Conservation (phyloP, 1,284 basidiomycete species). For the Neotropicomus parvogracilis region DNA sequence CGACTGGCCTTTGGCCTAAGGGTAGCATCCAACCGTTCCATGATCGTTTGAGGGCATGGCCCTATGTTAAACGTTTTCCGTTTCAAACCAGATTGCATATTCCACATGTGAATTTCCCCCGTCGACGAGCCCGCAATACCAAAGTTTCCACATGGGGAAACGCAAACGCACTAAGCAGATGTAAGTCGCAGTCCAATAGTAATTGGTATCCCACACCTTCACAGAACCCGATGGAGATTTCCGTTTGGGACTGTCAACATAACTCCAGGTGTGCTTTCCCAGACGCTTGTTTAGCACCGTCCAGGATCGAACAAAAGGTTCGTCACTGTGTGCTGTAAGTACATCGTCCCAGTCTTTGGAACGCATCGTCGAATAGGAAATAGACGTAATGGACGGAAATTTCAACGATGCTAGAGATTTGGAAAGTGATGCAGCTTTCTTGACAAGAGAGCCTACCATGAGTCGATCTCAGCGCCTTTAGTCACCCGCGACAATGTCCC, state of each 20-base stretch:
- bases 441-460: slow-evolving; percentile 69
- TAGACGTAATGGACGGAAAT: slow-evolving; percentile 70
- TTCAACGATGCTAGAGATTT: slow-evolving; percentile 80
- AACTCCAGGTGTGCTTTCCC: slow-evolving; percentile 68
- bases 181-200: not conserved
- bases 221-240: slow-evolving; percentile 55
- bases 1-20: slow-evolving; percentile 47
- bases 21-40: slow-evolving; percentile 39
- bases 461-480: not conserved
- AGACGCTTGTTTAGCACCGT: slow-evolving; percentile 78
- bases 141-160: slow-evolving; percentile 96
- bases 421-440: slow-evolving; percentile 79
- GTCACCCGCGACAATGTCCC: not conserved
- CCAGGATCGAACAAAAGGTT: slow-evolving; percentile 82
- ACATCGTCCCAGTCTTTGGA: slow-evolving; percentile 98
- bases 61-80: slow-evolving; percentile 75
- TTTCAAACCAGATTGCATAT: slow-evolving; percentile 91
- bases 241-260: slow-evolving; percentile 44
- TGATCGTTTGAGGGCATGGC: slow-evolving; percentile 52
- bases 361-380: slow-evolving; percentile 78
- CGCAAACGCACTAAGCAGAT: slow-evolving; percentile 67
- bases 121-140: slow-evolving; percentile 80
- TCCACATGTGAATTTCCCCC: slow-evolving; percentile 85
- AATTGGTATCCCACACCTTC: slow-evolving; percentile 46
- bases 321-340: slow-evolving; percentile 83